Evolutionary conservation across 1,139 yeast genomes (phyloP).

Genomic region (Suhomyces terraborum): DNA sequence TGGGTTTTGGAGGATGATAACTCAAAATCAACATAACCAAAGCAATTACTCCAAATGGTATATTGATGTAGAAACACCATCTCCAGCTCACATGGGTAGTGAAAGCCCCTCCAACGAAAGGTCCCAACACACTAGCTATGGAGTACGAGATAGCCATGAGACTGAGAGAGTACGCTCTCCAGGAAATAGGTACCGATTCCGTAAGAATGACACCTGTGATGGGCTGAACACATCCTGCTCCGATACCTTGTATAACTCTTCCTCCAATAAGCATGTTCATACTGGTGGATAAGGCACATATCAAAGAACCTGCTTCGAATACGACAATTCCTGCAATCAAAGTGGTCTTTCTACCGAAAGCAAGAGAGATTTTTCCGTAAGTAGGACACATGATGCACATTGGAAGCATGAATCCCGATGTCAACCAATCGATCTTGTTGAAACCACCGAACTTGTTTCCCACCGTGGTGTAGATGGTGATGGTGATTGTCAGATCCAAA

Average conservation of each 20-base stretch:
- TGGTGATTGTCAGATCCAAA: slow-evolving; percentile 27
- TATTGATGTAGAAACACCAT: slow-evolving; percentile 31
- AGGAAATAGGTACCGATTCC: slow-evolving; percentile 25
- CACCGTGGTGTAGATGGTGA: slow-evolving; percentile 24
- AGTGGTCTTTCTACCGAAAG: slow-evolving; percentile 25
- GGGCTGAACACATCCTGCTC: slow-evolving; percentile 26
- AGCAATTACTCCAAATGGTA: slow-evolving; percentile 28
- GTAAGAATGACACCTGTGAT: slow-evolving; percentile 23
- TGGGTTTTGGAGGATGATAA: slow-evolving; percentile 23
- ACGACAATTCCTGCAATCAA: slow-evolving; percentile 22
- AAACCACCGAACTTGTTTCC: slow-evolving; percentile 23
- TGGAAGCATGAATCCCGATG: slow-evolving; percentile 25
- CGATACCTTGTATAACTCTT: slow-evolving; percentile 27
- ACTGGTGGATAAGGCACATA: slow-evolving; percentile 21
- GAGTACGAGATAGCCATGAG: slow-evolving; percentile 24
- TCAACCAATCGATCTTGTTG: slow-evolving; percentile 26
- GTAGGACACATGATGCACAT: slow-evolving; percentile 26
- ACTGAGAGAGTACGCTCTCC: slow-evolving; percentile 22
- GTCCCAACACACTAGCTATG: slow-evolving; percentile 27
- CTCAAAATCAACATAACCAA: slow-evolving; percentile 17
- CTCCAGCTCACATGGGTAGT: slow-evolving; percentile 27
- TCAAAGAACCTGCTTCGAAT: slow-evolving; percentile 25
- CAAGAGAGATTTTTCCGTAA: slow-evolving; percentile 26
- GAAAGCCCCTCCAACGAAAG: slow-evolving; percentile 30
- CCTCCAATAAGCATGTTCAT: slow-evolving; percentile 29